Evolutionary conservation across 1,284 basidiomycete species (phyloP).

Genomic region (Gymnopus androsaceus): DNA sequence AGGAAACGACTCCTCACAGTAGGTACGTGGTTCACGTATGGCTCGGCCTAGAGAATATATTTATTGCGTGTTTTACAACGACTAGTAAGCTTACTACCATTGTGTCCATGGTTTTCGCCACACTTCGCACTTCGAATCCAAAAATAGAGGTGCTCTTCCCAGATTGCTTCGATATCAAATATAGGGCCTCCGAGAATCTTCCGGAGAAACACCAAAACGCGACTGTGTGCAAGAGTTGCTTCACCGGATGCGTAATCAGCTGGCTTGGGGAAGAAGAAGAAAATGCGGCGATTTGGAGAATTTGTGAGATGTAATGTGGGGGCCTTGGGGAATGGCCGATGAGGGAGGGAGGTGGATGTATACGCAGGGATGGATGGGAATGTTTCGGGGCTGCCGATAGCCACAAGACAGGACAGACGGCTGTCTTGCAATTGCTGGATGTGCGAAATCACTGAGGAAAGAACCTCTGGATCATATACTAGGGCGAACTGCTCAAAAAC

Average conservation of each 20-base stretch:
- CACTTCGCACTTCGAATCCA: slow-evolving; percentile 50
- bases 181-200: slow-evolving; percentile 43
- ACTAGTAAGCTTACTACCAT: slow-evolving; percentile 47
- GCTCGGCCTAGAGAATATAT: slow-evolving; percentile 37
- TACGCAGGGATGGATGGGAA: slow-evolving; percentile 29
- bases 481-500: neutral
- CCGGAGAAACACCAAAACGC: slow-evolving; percentile 44
- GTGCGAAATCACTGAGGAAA: slow-evolving; percentile 28
- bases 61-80: neutral
- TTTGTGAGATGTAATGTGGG: slow-evolving; percentile 24
- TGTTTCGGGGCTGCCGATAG: slow-evolving; percentile 29
- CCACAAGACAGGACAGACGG: slow-evolving; percentile 35
- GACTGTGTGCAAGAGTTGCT: slow-evolving; percentile 43
- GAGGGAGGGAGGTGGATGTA: slow-evolving; percentile 30
- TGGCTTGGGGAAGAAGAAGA: slow-evolving; percentile 40
- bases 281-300: slow-evolving; percentile 39
- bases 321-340: slow-evolving; percentile 12
- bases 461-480: slow-evolving; percentile 37
- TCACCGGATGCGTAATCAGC: slow-evolving; percentile 38
- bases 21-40: slow-evolving; percentile 51
- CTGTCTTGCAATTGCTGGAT: slow-evolving; percentile 26
- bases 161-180: slow-evolving; percentile 53
- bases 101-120: slow-evolving; percentile 55
- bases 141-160: slow-evolving; percentile 54
- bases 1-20: slow-evolving; percentile 34